Percentiles rank a stretch among this genome's conserved stretches.
Conservation (phyloP, 257 asterid genomes). For the Perilla frutescens region DNA sequence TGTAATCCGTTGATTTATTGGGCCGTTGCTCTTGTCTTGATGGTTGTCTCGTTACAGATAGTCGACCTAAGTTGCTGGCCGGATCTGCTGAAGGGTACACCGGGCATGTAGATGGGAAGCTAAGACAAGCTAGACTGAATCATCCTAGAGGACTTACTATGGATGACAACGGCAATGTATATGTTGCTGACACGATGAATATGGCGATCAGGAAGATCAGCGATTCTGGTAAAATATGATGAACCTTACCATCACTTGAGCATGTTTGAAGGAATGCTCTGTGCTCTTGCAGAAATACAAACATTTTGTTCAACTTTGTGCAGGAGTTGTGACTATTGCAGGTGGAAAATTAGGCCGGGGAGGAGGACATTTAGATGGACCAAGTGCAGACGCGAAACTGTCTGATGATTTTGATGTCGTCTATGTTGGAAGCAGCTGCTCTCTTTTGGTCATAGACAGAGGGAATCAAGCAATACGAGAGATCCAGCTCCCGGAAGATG, state of each 20-base stretch:
- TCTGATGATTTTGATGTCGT: slow-evolving; percentile 86
- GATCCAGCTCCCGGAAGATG: slow-evolving; percentile 80
- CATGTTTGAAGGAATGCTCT: neutral
- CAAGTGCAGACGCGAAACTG: slow-evolving; percentile 89
- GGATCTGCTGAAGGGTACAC: slow-evolving; percentile 94
- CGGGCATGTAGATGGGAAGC: slow-evolving; percentile 92
- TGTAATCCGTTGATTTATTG: neutral
- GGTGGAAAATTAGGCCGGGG: slow-evolving; percentile 84
- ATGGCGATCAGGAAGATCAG: slow-evolving; percentile 91
- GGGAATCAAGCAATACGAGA: slow-evolving; percentile 95
- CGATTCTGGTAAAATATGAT: slow-evolving; percentile 61
- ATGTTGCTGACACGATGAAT: slow-evolving; percentile 91
- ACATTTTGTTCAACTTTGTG: slow-evolving; percentile 5
- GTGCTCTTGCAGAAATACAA: neutral
- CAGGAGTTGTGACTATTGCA: slow-evolving; percentile 92
- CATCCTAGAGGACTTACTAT: slow-evolving; percentile 87
- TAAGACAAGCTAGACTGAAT: slow-evolving; percentile 87
- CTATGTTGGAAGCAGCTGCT: slow-evolving; percentile 78
- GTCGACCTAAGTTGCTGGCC: slow-evolving; percentile 83
- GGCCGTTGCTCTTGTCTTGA: slow-evolving; percentile 5
- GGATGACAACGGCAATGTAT: slow-evolving; percentile 82
- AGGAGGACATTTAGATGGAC: slow-evolving; percentile 92
- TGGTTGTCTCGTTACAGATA: slow-evolving; percentile 57
- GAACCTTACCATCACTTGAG: slow-evolving; percentile 1
- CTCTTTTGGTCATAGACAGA: slow-evolving; percentile 82